phyloP scores from a whole-genome alignment of 768 basidiomycete species.

The Termitomyces sp. region DNA sequence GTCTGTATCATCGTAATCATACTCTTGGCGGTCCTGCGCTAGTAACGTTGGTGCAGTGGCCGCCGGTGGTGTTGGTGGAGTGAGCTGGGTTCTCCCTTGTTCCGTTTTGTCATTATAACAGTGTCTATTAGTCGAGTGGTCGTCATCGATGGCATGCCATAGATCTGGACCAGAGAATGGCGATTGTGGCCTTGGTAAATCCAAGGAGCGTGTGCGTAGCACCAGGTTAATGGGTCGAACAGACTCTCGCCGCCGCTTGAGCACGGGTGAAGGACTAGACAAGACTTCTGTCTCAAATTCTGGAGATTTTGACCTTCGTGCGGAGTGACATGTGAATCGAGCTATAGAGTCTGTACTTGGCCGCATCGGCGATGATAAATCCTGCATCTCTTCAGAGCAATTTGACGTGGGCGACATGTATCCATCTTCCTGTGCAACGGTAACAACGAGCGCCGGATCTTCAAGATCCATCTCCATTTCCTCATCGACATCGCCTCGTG shows the following conservation, averaged over 20 bases:
- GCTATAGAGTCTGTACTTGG: conserved; percentile 14
- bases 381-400: conserved; percentile 50
- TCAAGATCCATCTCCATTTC: conserved; percentile 34
- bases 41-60: conserved; percentile 34
- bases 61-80: conserved; percentile 23
- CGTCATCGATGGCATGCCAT: conserved; percentile 35
- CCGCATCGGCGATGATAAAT: conserved; percentile 59
- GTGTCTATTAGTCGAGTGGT: conserved; percentile 40
- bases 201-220: conserved; percentile 12
- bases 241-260: conserved; percentile 8
- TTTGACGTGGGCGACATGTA: conserved; percentile 71
- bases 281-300: conserved; percentile 50
- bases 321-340: conserved; percentile 6
- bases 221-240: conserved; percentile 2
- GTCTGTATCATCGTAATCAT: conserved; percentile 21
- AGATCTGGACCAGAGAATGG: conserved; percentile 36
- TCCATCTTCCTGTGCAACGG: conserved; percentile 71
- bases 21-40: conserved; percentile 18
- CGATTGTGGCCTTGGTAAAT: conserved; percentile 6
- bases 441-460: conserved; percentile 34
- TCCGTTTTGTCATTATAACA: conserved; percentile 25
- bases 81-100: conserved; percentile 10
- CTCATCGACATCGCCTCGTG: conserved; percentile 29
- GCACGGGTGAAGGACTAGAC: conserved; percentile 36
- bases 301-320: conserved; percentile 20